A percentile compares a stretch with the other conserved stretches of the same genome.
Conservation (phyloP, 371 early-diverging fungal species). For the Mortierella sp. region DNA sequence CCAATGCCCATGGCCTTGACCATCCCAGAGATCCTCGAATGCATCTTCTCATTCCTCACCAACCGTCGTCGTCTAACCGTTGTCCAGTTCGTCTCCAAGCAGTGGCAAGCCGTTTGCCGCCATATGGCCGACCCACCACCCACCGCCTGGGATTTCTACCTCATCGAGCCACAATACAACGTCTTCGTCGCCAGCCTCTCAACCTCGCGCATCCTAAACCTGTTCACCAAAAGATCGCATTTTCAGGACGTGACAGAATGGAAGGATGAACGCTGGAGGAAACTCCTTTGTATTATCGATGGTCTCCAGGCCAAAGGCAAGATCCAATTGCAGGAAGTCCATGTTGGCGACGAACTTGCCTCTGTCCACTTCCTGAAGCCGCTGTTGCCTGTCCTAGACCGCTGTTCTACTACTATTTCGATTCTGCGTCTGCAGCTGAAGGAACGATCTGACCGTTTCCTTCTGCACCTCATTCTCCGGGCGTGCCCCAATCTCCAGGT, state of each 20-base stretch:
- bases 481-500: neutral
- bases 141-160: neutral
- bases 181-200: neutral
- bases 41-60: conserved; percentile 5
- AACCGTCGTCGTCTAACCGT: neutral
- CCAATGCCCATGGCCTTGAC: neutral
- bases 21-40: conserved; percentile 7
- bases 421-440: neutral
- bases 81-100: neutral
- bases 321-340: neutral
- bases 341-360: neutral
- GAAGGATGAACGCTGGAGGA: conserved; percentile 4
- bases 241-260: neutral
- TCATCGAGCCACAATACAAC: conserved; percentile 1
- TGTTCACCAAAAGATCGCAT: neutral
- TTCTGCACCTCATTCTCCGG: neutral
- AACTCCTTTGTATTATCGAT: neutral
- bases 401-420: neutral
- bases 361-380: neutral
- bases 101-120: neutral
- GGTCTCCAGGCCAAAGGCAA: neutral
- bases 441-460: neutral
- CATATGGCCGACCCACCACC: neutral
- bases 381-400: neutral
- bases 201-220: neutral